Evolutionary conservation across 2,329 filamentous ascomycete genomes (phyloP).

Genomic region (Arachnopeziza araneosa): DNA sequence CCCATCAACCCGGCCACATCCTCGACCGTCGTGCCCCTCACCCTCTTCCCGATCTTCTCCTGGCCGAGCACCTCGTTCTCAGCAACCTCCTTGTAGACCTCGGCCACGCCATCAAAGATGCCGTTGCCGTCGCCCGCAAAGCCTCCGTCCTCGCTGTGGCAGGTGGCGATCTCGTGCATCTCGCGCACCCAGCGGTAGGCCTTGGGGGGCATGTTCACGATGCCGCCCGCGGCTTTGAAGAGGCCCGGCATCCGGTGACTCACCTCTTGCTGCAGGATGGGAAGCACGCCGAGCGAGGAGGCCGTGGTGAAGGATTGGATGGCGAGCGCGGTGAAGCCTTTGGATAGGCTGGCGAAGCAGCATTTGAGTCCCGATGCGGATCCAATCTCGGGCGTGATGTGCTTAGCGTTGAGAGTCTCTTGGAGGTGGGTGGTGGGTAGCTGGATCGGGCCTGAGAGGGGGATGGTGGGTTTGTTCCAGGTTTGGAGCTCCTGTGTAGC

Average conservation of each 20-base stretch:
- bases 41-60: conserved; percentile 52
- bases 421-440: conserved; percentile 38
- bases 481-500: background rate
- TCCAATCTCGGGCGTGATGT: conserved; percentile 46
- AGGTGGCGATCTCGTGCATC: conserved; percentile 70
- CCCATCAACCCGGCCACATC: conserved; percentile 48
- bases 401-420: conserved; percentile 41
- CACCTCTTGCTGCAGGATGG: conserved; percentile 53
- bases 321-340: conserved; percentile 63
- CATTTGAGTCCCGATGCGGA: conserved; percentile 58
- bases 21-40: conserved; percentile 49
- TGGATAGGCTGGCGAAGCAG: conserved; percentile 57
- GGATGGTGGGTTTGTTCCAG: conserved; percentile 32
- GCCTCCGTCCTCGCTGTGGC: conserved; percentile 59
- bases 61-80: conserved; percentile 54
- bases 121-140: conserved; percentile 41
- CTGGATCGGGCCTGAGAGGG: conserved; percentile 43
- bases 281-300: conserved; percentile 54
- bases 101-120: conserved; percentile 55
- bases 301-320: conserved; percentile 69
- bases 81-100: conserved; percentile 56
- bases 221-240: conserved; percentile 41
- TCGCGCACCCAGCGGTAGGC: conserved; percentile 73
- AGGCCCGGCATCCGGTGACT: conserved; percentile 42
- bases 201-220: conserved; percentile 63